Conservation (phyloP, 2,329 filamentous ascomycete species). For the Paracorniculantispora psalliotae region DNA sequence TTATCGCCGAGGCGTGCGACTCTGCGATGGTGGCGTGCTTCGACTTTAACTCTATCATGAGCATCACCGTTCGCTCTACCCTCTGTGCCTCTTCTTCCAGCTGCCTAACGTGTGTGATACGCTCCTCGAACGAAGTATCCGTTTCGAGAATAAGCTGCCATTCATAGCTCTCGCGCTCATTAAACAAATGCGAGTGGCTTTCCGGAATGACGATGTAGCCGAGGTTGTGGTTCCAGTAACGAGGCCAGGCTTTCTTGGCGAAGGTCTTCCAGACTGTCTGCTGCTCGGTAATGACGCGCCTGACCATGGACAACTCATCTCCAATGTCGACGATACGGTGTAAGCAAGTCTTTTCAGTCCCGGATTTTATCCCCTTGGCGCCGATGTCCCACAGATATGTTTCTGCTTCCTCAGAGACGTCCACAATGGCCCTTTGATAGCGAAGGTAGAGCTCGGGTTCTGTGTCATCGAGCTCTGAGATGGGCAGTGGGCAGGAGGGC, state of each 20-base stretch:
- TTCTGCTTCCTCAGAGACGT: not conserved
- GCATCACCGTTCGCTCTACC: not conserved
- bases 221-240: not conserved
- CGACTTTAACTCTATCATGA: not conserved
- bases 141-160: not conserved
- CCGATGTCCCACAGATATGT: not conserved
- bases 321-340: slow-evolving; percentile 3
- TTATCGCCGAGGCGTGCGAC: not conserved
- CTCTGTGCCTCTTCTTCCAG: slow-evolving; percentile 5
- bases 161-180: not conserved
- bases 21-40: not conserved
- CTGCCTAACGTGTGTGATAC: not conserved
- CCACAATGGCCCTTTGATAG: not conserved
- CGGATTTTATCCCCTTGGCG: not conserved
- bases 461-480: not conserved
- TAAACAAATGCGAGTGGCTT: not conserved
- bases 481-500: not conserved
- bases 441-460: not conserved
- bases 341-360: not conserved
- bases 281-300: not conserved
- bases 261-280: slow-evolving; percentile 1
- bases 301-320: slow-evolving; percentile 6
- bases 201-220: not conserved
- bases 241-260: not conserved
- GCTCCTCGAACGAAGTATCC: not conserved